Evolutionary conservation across 2,329 filamentous ascomycete genomes (phyloP), one percentile per base, ranked within the genome.

Genomic region (Pseudodiploospora longispora): DNA sequence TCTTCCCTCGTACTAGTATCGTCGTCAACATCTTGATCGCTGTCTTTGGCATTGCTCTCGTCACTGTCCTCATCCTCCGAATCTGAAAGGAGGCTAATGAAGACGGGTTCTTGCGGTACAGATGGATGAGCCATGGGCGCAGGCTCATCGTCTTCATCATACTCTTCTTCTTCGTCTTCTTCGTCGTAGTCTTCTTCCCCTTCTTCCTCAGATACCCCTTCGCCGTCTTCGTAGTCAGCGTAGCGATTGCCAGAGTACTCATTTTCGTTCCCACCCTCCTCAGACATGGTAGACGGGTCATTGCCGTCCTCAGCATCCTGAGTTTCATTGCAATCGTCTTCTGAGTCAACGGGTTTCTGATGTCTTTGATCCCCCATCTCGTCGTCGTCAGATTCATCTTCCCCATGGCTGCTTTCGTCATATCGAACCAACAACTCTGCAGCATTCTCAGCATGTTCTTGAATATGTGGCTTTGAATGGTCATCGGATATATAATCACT

Each of bases 21-120:
- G 5, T 41, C 42, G 4, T 40, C 41, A 7, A 42, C 41, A 30
- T 47, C 35, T 6, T 42, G 28, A n/a, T 9, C 31, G 4, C 34
- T 12, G 9, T 34, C n/a, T 12, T 9, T 28, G n/a, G 32, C 5
- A 3, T 32, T 19, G 19, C 19, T 43, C 27, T 27, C 41, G 8
- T 53, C 48, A 9, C 67, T 60, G 37, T 65, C 61, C 30, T 72
- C 65, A 41, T 69, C 66, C 38, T 72, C 69, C 2, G 66, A 70
- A 45, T 74, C 69, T 1, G 71, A 72, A 4, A 74, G 56, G 7
- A 75, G 52, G 42, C 65, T 65, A 46, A 75, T 75, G 12, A 74
- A 62, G 4, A 73, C 62, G 2, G 69, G 68, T 6, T 60, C 56
- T 6, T 55, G 56, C 2, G 61, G 47, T 7, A 47, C 48, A 8